These are phyloP conservation scores for Pyrenochaeta sp. DNA, from an alignment of 2,329 filamentous ascomycete species.

Conservation along the genomic window DNA sequence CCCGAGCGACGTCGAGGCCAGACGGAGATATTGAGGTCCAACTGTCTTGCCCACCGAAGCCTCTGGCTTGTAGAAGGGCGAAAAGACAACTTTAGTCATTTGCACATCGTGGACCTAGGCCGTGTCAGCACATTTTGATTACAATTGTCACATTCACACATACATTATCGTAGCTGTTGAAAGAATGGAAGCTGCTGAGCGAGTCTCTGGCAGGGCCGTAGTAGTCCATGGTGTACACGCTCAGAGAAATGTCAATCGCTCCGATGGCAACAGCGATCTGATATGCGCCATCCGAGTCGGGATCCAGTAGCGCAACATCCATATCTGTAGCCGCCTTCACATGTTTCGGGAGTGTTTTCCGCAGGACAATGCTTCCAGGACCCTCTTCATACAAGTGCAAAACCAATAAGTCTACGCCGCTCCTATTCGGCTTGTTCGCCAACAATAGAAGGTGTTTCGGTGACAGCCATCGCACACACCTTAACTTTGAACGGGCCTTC, in stretches of 20 bases:
- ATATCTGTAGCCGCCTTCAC: slow-evolving; percentile 81
- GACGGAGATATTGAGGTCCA: slow-evolving; percentile 70
- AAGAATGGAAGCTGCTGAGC: slow-evolving; percentile 59
- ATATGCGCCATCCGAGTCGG: slow-evolving; percentile 67
- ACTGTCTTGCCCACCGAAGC: slow-evolving; percentile 30
- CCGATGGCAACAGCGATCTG: slow-evolving; percentile 85
- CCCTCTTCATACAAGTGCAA: slow-evolving; percentile 68
- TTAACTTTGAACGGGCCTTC: slow-evolving; percentile 60
- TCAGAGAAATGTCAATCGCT: slow-evolving; percentile 80
- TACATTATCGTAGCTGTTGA: slow-evolving; percentile 63
- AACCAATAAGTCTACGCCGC: slow-evolving; percentile 64
- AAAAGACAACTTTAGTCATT: slow-evolving; percentile 64
- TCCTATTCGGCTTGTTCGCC: slow-evolving; percentile 63
- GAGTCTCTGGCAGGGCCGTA: slow-evolving; percentile 56
- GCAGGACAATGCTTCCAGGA: slow-evolving; percentile 57
- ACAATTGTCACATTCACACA: slow-evolving; percentile 24
- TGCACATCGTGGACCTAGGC: slow-evolving; percentile 57
- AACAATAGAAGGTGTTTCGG: slow-evolving; percentile 63
- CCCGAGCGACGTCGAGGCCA: slow-evolving; percentile 82
- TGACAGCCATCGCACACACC: slow-evolving; percentile 65
- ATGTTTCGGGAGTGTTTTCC: slow-evolving; percentile 69
- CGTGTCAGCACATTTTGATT: slow-evolving; percentile 9
- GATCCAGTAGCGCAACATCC: slow-evolving; percentile 74
- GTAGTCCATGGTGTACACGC: slow-evolving; percentile 80
- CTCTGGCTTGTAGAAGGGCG: slow-evolving; percentile 54